phyloP scores from a whole-genome alignment of 306 rosid genomes.

The Citrullus mucosospermus region DNA sequence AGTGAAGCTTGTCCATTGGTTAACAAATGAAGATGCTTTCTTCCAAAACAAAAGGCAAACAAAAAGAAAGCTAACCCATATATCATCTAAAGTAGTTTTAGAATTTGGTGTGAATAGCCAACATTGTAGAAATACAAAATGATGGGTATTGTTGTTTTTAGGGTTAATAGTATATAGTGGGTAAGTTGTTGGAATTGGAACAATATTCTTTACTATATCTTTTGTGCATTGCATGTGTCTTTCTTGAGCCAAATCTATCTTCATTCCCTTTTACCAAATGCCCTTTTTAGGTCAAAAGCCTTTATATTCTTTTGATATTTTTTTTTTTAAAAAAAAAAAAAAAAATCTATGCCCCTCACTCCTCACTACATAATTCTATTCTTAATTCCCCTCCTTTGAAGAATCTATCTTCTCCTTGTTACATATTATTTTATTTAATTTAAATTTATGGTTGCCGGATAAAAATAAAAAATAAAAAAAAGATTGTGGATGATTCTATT shows the following conservation, averaged over 20 bases:
- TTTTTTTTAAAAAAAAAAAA: no score
- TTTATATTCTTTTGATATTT: neutral
- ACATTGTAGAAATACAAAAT: no score
- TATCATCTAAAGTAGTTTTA: no score
- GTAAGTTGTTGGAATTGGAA: constrained; percentile 1
- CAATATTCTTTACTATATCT: neutral
- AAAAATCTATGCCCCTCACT: neutral
- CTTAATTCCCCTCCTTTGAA: neutral
- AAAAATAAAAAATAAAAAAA: no score
- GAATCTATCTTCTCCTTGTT: neutral
- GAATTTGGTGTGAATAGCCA: no score
- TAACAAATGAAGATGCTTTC: neutral
- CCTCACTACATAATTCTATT: neutral
- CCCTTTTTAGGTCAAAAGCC: neutral
- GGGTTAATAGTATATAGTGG: neutral
- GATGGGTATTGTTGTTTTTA: neutral
- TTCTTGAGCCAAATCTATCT: neutral
- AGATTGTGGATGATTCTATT: neutral
- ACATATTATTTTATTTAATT: neutral
- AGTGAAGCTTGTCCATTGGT: neutral
- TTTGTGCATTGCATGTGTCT: neutral
- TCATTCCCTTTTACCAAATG: neutral
- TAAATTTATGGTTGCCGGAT: neutral
- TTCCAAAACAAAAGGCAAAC: neutral
- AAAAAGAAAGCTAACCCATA: neutral